Conservation (phyloP, 306 rosid genomes). For the Cucumis sativus region Cucumber_9930_V3 NC_026657.2:7589001-7589500, state of each 20-base stretch:
- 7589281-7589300: slow-evolving; percentile 53
- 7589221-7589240: slow-evolving; percentile 95
- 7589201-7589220: slow-evolving; percentile 95
- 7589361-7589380: slow-evolving; percentile 90
- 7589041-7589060: not conserved
- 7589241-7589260: slow-evolving; percentile 87
- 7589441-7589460: slow-evolving; percentile 81
- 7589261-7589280: slow-evolving; percentile 66
- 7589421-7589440: slow-evolving; percentile 85
- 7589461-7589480: slow-evolving; percentile 91
- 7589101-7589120: not conserved
- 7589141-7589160: not conserved
- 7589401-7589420: slow-evolving; percentile 95
- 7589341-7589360: slow-evolving; percentile 98
- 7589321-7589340: slow-evolving; percentile 80
- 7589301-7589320: slow-evolving; percentile 73
- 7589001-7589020: not conserved
- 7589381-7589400: slow-evolving; percentile 91
- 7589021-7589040: not conserved
- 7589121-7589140: not conserved
- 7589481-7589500: slow-evolving; percentile 99
- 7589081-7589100: not conserved
- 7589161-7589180: not conserved
- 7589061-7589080: not conserved
- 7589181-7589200: not conserved